phyloP scores from a whole-genome alignment of 78 protist genomes.

The Dictyostelium brefeldianum region DNA sequence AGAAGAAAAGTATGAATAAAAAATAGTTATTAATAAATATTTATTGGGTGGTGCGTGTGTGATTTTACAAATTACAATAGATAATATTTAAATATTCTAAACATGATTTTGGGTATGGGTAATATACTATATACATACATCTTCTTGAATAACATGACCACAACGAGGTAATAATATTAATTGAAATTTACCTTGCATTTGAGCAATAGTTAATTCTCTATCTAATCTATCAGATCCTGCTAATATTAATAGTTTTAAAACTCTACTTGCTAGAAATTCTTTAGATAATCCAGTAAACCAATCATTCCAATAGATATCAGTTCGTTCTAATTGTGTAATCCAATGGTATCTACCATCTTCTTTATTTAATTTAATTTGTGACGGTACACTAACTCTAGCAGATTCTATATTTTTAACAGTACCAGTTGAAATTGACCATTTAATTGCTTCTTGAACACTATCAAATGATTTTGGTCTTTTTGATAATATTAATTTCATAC shows the following conservation, averaged over 20 bases:
- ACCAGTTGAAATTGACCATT: slow-evolving; percentile 76
- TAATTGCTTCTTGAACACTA: slow-evolving; percentile 81
- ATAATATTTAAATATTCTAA: background rate
- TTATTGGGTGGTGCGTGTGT: too few relatives aligned
- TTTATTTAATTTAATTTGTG: slow-evolving; percentile 46
- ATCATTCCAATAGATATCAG: slow-evolving; percentile 90
- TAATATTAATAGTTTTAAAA: slow-evolving; percentile 81
- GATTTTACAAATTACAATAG: background rate
- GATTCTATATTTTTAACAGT: slow-evolving; percentile 70
- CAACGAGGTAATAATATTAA: slow-evolving; percentile 68
- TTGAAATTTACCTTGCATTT: slow-evolving; percentile 96
- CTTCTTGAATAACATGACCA: slow-evolving; percentile 95
- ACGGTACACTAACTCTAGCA: slow-evolving; percentile 86
- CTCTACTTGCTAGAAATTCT: slow-evolving; percentile 76
- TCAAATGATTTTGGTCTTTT: slow-evolving; percentile 85
- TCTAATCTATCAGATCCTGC: slow-evolving; percentile 94
- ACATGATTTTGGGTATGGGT: too few relatives aligned
- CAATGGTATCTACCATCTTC: slow-evolving; percentile 65
- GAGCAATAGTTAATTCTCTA: slow-evolving; percentile 90
- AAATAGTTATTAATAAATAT: background rate
- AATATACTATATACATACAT: slow-evolving; percentile 52
- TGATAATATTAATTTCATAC: slow-evolving; percentile 83
- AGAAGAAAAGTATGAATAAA: background rate
- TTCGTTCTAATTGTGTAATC: slow-evolving; percentile 80
- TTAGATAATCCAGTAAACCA: slow-evolving; percentile 92